Base-by-base conservation (phyloP, 805 yeast species). In the Cyberlindnera bimundalis region DNA sequence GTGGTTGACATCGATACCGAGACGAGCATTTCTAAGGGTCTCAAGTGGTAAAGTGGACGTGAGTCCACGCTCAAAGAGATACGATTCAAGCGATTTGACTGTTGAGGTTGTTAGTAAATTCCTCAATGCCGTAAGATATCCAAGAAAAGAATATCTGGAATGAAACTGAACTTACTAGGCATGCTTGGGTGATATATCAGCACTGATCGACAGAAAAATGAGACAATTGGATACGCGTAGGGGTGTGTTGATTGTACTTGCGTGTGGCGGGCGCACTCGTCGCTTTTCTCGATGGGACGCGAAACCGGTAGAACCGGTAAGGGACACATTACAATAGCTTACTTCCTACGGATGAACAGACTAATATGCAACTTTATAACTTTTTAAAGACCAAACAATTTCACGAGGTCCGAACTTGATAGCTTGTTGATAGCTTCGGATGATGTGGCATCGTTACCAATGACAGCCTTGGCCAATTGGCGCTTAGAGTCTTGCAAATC, bases 1-100 rank as follows among this genome's bases (percentile, higher is more conserved):
- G 57, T 87, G 89, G 49, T 78, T 84, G 12, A 81, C 93, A 59
- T 89, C 96, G 33, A 88, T 84, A 41, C 96, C 96, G 37, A 88
- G 65, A 13, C 81, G 75, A 20, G 90, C 74, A 53, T 80, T 79
- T 42, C 70, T 75, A 42, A 88, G 66, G 4, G 78, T 65, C 27
- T 82, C 84, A 51, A 87, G 67, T 12, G 91, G 80, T 47, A 75
- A 65, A 15, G 79, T 68, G 36, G 73, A 69, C 35, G 79, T 80
- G 33, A 83, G 63, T 43, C 80, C 75, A 45, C 82, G 74, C 50
- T 87, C 95, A 51, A 78, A 78, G 32, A 83, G 67, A 57, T 71
- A 80, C 3, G 83, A 70, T 54, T 85, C 93, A 42, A 85, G 70
- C 3, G 87, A 73, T 55, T 67, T 73, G 51, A 78, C 71, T 58